These are phyloP conservation scores for Pezicula carpinea DNA, from an alignment of 2,329 filamentous ascomycete species.

Conservation along the genomic window DNA sequence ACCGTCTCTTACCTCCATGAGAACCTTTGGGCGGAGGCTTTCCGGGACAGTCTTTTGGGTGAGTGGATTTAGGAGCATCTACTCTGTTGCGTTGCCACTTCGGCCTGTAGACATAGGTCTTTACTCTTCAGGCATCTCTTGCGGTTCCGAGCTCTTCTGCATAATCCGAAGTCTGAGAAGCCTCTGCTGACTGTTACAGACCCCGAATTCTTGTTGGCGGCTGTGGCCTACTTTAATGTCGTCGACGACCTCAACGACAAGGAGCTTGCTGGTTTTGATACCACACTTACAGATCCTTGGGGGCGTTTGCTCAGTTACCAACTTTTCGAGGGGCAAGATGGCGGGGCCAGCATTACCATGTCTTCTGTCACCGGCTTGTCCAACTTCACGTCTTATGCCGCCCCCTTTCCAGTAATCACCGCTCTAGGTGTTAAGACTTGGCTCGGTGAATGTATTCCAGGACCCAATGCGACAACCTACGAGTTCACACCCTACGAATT, in stretches of 20 bases:
- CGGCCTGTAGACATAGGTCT: too few species aligned
- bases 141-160: too few species aligned
- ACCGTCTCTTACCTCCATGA: conserved; percentile 35
- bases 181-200: conserved; percentile 6
- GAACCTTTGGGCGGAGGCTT: conserved; percentile 35
- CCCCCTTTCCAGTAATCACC: conserved; percentile 42
- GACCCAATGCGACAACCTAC: conserved; percentile 53
- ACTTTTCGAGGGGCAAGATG: conserved; percentile 32
- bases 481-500: conserved; percentile 65
- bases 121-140: too few species aligned
- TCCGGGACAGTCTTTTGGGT: conserved; percentile 31
- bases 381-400: conserved; percentile 35
- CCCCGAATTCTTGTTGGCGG: conserved; percentile 28
- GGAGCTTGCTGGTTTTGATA: conserved; percentile 33
- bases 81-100: too few species aligned
- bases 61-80: too few species aligned
- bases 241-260: conserved; percentile 27
- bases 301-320: conserved; percentile 36
- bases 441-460: conserved; percentile 32
- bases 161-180: too few species aligned
- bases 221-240: conserved; percentile 28
- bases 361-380: conserved; percentile 29
- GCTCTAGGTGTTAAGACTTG: conserved; percentile 32
- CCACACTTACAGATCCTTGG: conserved; percentile 36
- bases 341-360: conserved; percentile 32